Evolutionary conservation across 148 eudicot species (phyloP), one percentile per base, ranked within the genome.

Genomic region (Spergularia bocconei): DNA sequence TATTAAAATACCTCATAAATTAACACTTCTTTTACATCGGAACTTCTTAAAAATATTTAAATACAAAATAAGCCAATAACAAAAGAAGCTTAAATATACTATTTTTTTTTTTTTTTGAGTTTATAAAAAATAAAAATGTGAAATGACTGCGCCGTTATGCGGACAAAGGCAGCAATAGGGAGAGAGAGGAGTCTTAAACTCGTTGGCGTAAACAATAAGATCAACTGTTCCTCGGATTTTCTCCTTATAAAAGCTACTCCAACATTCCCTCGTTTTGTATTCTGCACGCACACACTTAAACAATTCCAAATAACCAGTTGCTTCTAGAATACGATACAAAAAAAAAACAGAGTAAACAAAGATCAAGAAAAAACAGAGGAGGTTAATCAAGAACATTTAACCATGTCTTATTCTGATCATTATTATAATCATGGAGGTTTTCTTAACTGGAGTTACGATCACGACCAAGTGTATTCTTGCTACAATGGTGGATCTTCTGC

Each of bases 71-170:
- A 29, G 36, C 36, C 36, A 29, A 29, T 29, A 29, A 29, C 36
- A 29, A 29, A 29, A 29, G 36, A 29, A 29, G 36, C 36, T 29
- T 29, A 29, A 2, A 29, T 29, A 29, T 29, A 29, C 36, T 29
- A 29, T 29, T 29, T 29, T 29, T 29, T 29, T n/a, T n/a, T 29
- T 29, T 29, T 29, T 29, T 29, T 29, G 33, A 29, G 36, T 0
- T 2, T 29, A 6, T 44, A 44, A 44, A 6, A 44, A 44, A 44
- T 0, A 44, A 44, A 19, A 16, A 19, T 8, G 20, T 56, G 12
- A 14, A 51, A 69, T 50, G 72, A 53, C 72, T 21, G 72, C 72
- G 72, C 72, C 72, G 72, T 69, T 23, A 69, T 69, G 72, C 72
- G 57, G 57, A 52, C 59, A 69, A 69, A 69, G 13, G 25, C 59